Evolutionary conservation across 257 asterid species (phyloP), one percentile per base, ranked within the genome.

Genomic region (Solanum boliviense): DNA sequence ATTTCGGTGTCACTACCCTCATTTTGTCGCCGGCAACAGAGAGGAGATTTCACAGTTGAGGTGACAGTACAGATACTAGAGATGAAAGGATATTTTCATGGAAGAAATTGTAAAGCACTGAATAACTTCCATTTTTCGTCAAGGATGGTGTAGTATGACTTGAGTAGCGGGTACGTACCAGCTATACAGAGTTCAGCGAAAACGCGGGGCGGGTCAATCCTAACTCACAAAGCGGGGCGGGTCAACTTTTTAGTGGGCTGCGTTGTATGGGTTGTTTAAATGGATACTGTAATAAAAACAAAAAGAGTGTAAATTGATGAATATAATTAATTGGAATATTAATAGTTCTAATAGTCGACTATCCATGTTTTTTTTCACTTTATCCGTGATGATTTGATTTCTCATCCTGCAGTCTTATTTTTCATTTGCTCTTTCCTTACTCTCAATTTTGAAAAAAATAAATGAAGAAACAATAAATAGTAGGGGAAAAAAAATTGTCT

Each of bases 1-100:
- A 31, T 48, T 25, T 10, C 6, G 90, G 88, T 13, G 90, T 84
- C 10, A 85, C 84, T 35, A 87, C 89, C 83, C 93, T 88, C 93
- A 91, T 91, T 39, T 20, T 76, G 71, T 35, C 83, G 52, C 48
- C 83, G 34, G 36, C 21, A 32, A 35, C 16, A 32, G 44, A 70
- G 20, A 29, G 18, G 32, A 31, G 31, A 34, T 32, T 20, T 79
- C 9, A 23, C 31, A 38, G 13, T 62, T 81, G 16, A 18, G 71
- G 29, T 65, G 12, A 27, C 23, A 46, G 84, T 85, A 62, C 1
- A 35, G 52, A 74, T 27, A 36, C 52, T 67, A 72, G 82, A 85
- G 67, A 79, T 79, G 62, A 9, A 8, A 79, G 13, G 38, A 25
- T 79, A 13, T 34, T 73, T 34, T 73, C 81, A 73, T 73, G 81